Conservation (phyloP, 306 rosid genomes). For the Sicyos edulis region DNA sequence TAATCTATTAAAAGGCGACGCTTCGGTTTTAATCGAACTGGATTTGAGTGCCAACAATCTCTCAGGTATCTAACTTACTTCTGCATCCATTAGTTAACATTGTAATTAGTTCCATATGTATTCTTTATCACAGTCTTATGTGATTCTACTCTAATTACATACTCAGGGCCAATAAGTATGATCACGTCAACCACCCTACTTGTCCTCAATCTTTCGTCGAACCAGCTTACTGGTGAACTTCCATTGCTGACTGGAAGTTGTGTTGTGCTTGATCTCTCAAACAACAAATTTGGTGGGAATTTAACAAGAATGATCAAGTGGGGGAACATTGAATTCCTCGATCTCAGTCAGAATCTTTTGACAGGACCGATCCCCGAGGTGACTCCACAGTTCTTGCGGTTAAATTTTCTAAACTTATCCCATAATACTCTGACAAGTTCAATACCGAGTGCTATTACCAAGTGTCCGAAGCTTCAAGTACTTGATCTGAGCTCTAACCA, state of each 20-base stretch:
- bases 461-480: constrained; percentile 74
- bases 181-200: constrained; percentile 65
- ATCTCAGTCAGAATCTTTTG: constrained; percentile 76
- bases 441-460: constrained; percentile 58
- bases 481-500: constrained; percentile 87
- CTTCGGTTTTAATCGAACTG: constrained; percentile 68
- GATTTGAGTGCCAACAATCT: constrained; percentile 98
- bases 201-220: constrained; percentile 67
- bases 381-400: constrained; percentile 75
- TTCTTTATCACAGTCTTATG: background rate
- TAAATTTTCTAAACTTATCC: constrained; percentile 71
- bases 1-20: constrained; percentile 78
- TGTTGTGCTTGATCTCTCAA: constrained; percentile 82
- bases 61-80: constrained; percentile 49
- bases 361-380: constrained; percentile 69
- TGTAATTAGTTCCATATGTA: too few relatives aligned
- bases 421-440: constrained; percentile 53
- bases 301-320: constrained; percentile 69
- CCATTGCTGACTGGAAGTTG: constrained; percentile 91
- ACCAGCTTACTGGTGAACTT: constrained; percentile 64
- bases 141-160: constrained; percentile 11
- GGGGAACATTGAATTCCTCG: constrained; percentile 87
- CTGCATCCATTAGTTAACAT: too few relatives aligned
- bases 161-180: constrained; percentile 67
- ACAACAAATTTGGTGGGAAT: constrained; percentile 73